Evolutionary conservation across 2,329 filamentous ascomycete species (phyloP).

Genomic region (Ceratocystis colombiana): DNA sequence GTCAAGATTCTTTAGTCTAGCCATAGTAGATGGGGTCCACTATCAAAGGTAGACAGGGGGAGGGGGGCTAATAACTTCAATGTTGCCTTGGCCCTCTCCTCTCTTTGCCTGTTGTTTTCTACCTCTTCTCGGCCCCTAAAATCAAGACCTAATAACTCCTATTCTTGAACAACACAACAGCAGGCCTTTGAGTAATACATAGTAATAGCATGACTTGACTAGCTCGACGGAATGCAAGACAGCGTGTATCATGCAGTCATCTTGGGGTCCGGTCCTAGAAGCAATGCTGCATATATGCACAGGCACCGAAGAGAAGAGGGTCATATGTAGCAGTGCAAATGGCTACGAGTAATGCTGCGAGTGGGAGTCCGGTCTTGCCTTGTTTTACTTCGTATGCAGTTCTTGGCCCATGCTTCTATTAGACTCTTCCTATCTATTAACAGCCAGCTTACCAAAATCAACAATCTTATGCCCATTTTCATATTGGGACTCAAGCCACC

Average conservation of each 20-base stretch:
- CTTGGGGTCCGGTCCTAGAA: background rate
- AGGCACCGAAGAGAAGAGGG: background rate
- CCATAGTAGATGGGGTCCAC: background rate
- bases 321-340: too few relatives aligned
- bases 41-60: background rate
- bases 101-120: background rate
- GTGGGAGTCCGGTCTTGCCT: too few relatives aligned
- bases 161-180: background rate
- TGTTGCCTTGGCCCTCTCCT: background rate
- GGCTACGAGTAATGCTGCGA: too few relatives aligned
- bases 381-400: too few relatives aligned
- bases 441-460: too few relatives aligned
- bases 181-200: background rate
- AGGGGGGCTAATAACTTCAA: background rate
- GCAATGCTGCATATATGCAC: conserved; percentile 2
- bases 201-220: background rate
- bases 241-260: conserved; percentile 10
- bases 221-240: background rate
- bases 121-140: background rate
- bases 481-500: too few relatives aligned
- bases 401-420: too few relatives aligned
- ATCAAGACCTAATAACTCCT: background rate
- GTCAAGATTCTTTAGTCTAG: background rate
- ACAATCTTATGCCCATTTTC: too few relatives aligned
- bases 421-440: too few relatives aligned